Base-by-base conservation (phyloP, 108 stramenopile genomes). In the Cyclotella atomus region DNA sequence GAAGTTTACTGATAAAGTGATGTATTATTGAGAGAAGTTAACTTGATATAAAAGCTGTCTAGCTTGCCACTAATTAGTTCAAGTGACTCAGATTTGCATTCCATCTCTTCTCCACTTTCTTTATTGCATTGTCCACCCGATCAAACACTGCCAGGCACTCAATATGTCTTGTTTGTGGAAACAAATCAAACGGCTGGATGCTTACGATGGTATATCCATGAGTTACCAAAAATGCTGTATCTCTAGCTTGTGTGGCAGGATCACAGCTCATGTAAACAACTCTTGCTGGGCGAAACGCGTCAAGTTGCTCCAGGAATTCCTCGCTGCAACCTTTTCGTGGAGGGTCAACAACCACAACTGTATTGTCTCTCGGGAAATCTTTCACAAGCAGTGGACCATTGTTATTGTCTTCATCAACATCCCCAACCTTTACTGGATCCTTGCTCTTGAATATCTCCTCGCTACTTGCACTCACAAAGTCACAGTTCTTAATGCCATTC, bases 201-300 rank as follows among this genome's bases (percentile, higher is more conserved):
- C 83, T 88, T 16, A 87, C 81, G 28, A 97, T 85, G 43, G 82
- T 76, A 59, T 97, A 99, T 29, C 93, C 96, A 23, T 77, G 86
- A 9, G 74, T 49, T 9, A 97, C 83, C 3, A 99, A 75, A 16
- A 78, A 79, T 71, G 93, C 87, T 8, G 96, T 89, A 81, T 99
- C 98, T 28, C 98, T 79, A 27, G 97, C 98, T 77, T 98, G 98
- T 15, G 98, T 98, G 17, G 91, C 88, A 0, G 97, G 97, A 57
- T 97, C 95, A 72, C 98, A 99, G 47, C 89, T 88, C 87, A 99
- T 95, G 73, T 99, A 99, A 5, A 98, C 97, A 28, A 98, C 83
- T 12, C 97, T 77, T 45, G 71, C 70, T n/a, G 98, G 97, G 30
- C 73, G 59, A 74, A 93, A 99, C 0, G 68, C 76, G 53, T 95